Evolutionary conservation across 257 asterid genomes (phyloP).

Genomic region (Solanum sejunctum): DNA sequence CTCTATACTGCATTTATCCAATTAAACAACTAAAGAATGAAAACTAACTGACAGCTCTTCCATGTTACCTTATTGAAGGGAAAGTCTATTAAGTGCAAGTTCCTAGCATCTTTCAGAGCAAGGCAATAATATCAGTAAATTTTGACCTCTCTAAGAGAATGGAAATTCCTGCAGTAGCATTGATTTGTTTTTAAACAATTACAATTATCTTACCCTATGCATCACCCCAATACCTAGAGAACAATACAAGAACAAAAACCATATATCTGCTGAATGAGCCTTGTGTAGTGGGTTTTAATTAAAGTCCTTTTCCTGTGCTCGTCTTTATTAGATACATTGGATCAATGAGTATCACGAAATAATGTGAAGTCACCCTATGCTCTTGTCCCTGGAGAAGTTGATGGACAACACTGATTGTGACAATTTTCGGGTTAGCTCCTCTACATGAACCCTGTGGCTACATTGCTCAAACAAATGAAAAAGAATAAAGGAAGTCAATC

Average conservation of each 20-base stretch:
- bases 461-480: not conserved
- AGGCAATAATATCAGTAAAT: not conserved
- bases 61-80: not conserved
- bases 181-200: not conserved
- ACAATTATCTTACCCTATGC: not conserved
- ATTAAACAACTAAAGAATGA: not conserved
- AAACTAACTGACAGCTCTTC: not conserved
- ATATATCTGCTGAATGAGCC: not conserved
- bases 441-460: not conserved
- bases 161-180: not conserved
- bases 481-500: not conserved
- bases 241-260: not conserved
- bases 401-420: not conserved
- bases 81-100: not conserved
- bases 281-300: not conserved
- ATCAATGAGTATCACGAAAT: not conserved
- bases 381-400: not conserved
- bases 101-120: not conserved
- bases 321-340: not conserved
- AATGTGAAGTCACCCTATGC: not conserved
- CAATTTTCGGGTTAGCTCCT: not conserved
- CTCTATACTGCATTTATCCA: not conserved
- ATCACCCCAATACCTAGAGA: not conserved
- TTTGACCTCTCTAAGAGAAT: not conserved
- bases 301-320: not conserved